These are phyloP conservation scores for Hericium rajendrae DNA, from an alignment of 768 basidiomycete genomes.

Conservation along the genomic window DNA sequence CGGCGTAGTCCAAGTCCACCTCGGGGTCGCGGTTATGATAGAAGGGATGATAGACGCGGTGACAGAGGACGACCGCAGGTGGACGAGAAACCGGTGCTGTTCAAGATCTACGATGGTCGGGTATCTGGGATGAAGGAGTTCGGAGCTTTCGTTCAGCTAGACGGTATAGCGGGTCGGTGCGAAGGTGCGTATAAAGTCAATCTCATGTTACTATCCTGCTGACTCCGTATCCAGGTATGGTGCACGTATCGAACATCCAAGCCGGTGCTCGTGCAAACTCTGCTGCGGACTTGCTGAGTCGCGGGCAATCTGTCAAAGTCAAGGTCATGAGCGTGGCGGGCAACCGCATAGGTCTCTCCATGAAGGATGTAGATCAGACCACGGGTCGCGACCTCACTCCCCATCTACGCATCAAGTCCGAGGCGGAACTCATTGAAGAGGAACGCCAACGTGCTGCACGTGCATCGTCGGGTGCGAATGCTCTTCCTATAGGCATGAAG, in stretches of 20 bases:
- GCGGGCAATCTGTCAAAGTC: constrained; percentile 84
- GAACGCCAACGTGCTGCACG: constrained; percentile 54
- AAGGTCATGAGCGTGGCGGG: constrained; percentile 94
- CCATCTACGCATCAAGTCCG: constrained; percentile 88
- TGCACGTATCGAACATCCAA: constrained; percentile 92
- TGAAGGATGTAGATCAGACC: constrained; percentile 95
- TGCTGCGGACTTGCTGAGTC: constrained; percentile 75
- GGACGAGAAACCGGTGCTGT: constrained; percentile 81
- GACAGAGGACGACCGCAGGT: constrained; percentile 30
- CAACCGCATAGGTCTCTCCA: constrained; percentile 74
- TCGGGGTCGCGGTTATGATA: constrained; percentile 40
- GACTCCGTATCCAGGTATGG: constrained; percentile 58
- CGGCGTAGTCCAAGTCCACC: constrained; percentile 50
- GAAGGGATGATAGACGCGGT: constrained; percentile 32
- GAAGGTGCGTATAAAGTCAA: constrained; percentile 59
- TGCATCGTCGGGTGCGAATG: constrained; percentile 75
- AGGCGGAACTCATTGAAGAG: constrained; percentile 81
- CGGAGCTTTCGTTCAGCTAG: constrained; percentile 87
- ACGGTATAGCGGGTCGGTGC: constrained; percentile 74
- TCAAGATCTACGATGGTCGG: constrained; percentile 89
- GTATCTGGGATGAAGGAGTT: constrained; percentile 88
- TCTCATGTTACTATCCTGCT: constrained; percentile 6
- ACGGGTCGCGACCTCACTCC: constrained; percentile 90
- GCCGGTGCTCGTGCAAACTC: constrained; percentile 77
- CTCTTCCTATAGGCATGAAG: constrained; percentile 62